These are phyloP conservation scores for Synchytrium microbalum DNA, from an alignment of 371 early-diverging fungal species.

Conservation along the genomic window DNA sequence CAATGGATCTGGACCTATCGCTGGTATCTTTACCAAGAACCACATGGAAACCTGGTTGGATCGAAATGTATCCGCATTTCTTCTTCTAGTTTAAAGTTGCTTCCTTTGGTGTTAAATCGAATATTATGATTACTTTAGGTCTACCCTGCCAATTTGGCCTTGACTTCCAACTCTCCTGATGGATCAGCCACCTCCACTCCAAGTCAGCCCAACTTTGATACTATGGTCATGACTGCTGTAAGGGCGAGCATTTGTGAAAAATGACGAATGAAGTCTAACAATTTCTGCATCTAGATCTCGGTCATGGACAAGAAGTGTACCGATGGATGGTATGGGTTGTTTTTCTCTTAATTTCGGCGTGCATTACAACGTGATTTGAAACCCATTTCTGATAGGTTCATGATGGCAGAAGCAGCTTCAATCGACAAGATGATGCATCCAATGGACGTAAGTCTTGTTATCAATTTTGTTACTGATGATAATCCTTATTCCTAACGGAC, in stretches of 20 bases:
- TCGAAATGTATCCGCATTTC: constrained; percentile 55
- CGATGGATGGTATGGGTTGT: no score
- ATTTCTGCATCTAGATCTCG: no score
- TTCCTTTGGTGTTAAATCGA: no score
- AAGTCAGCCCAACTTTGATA: constrained; percentile 58
- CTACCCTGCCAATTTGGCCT: constrained; percentile 47
- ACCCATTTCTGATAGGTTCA: no score
- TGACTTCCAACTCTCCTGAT: constrained; percentile 38
- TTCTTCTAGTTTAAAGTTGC: no score
- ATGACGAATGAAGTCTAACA: no score
- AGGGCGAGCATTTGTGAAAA: no score
- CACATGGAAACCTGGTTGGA: constrained; percentile 67
- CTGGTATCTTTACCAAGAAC: constrained; percentile 58
- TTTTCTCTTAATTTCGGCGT: no score
- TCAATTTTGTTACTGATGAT: no score
- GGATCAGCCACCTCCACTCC: constrained; percentile 43
- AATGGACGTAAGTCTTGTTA: constrained; percentile 38
- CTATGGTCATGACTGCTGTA: constrained; percentile 62
- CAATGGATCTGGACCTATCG: constrained; percentile 45
- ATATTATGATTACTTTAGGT: no score
- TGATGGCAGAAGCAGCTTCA: constrained; percentile 70
- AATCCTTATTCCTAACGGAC: no score
- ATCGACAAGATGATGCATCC: constrained; percentile 65
- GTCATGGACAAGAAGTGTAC: constrained; percentile 40
- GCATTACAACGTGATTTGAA: constrained; percentile 58